Base-by-base conservation (phyloP, 2,329 filamentous ascomycete species). In the Aspergillus hiratsukae region DNA sequence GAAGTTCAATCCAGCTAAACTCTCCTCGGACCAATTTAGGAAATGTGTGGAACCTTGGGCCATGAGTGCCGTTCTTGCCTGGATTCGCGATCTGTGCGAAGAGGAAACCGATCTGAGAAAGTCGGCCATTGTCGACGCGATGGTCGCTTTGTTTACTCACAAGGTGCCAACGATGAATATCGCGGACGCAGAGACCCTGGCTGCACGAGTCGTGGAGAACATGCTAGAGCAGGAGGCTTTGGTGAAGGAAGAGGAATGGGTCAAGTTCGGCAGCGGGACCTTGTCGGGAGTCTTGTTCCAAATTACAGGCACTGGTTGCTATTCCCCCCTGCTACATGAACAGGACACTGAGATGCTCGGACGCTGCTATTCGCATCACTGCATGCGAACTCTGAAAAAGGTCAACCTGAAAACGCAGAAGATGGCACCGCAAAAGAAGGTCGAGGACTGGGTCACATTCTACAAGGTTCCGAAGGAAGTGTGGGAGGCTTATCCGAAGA, bases 81-180 rank as follows among this genome's bases (percentile, higher is more conserved):
- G 94, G 94, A 81, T 97, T 58, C 87, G 89, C 57, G 86, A 88
- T 55, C 88, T 97, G 83, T 90, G 90, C 17, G 92, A 97, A 64
- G 92, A 93, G 41, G 93, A 97, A 68, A 86, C 87, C 10, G 91
- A 99, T 72, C 77, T 99, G 49, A 91, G 89, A 69, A 85, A 89
- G 68, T 89, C 91, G 67, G 87, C 89, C 1, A 86, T 99, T 52
- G 87, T 91, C 57, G 92, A 97, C 64, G 92, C 90, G 2, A 81
- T 99, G 45, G 87, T 96, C 45, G 89, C 87, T 29, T 79, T 99
- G 6, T 97, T 99, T 72, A 96, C 90, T 1, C 84, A 90, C 75
- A 97, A 97, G 73, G 91, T 99, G 0, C 92, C 94, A 0, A 99
- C 91, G 0, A 97, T 99, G 91, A 97, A 99, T 66, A 93, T 94